Percentiles rank a stretch among this genome's conserved stretches.
Conservation (phyloP, 2,329 filamentous ascomycete genomes). For the Xylaria sp. region DNA sequence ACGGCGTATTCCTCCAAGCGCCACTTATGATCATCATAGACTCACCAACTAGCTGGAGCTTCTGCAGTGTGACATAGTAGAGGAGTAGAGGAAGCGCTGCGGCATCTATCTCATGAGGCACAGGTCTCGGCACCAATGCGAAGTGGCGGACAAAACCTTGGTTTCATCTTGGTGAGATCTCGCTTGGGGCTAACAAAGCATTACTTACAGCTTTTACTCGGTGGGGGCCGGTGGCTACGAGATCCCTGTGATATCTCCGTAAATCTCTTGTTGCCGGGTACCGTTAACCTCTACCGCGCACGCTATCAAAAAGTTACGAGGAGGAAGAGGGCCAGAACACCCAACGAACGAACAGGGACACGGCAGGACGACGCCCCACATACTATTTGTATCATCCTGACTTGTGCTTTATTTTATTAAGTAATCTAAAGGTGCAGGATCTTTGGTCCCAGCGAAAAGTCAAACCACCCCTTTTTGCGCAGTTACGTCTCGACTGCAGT, state of each 20-base stretch:
- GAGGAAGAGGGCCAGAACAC: neutral
- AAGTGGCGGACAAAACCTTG: neutral
- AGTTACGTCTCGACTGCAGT: neutral
- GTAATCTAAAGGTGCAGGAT: slow-evolving; percentile 7
- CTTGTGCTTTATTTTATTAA: slow-evolving; percentile 6
- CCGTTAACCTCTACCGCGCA: too few relatives aligned
- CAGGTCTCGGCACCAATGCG: slow-evolving; percentile 2
- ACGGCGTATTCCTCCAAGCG: neutral
- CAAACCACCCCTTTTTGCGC: slow-evolving; percentile 3
- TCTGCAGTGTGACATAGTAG: neutral
- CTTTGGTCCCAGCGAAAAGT: neutral
- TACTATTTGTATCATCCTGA: slow-evolving; percentile 1
- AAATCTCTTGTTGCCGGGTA: neutral
- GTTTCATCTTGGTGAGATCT: slow-evolving; percentile 11
- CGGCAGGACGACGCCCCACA: neutral
- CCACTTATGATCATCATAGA: neutral
- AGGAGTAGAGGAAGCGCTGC: neutral
- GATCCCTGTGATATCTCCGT: neutral
- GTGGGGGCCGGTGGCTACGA: neutral
- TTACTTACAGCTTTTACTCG: neutral
- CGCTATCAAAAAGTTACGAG: neutral
- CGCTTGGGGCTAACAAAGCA: neutral
- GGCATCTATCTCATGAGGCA: neutral
- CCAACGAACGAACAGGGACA: neutral
- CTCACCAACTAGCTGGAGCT: neutral